Evolutionary conservation across 148 eudicot genomes (phyloP), one percentile per base, ranked within the genome.

Genomic region (Dianthus caryophyllus): DNA sequence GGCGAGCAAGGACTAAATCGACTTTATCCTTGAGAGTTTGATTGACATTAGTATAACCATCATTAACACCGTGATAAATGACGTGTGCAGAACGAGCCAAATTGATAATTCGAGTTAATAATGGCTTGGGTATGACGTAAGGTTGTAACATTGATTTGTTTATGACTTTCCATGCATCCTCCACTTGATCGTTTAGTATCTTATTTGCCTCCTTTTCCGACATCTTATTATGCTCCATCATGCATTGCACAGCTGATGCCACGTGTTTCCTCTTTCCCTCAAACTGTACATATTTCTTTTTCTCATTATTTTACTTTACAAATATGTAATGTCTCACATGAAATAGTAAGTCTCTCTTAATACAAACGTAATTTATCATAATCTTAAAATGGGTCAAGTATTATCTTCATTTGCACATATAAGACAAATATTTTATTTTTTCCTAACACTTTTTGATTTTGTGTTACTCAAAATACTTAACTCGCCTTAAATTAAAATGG

Each of bases 241-340:
- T 78, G 65, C 82, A 75, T 24, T 83, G 78, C 20, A 80, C 77
- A 0, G 78, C 77, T 1, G 84, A 83, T 0, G 87, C 78, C 0
- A 73, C 69, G 48, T 83, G 84, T 2, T 64, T 64, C 15, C 77
- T 41, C 2, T 39, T 24, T 48, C 60, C 65, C 65, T 69, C 66
- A 33, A 69, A 69, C 73, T 69, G 25, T 2, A 6, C 24, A n/a
- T n/a, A n/a, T n/a, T n/a, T n/a, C n/a, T n/a, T n/a, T n/a, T n/a
- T n/a, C n/a, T n/a, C n/a, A n/a, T n/a, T n/a, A n/a, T n/a, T n/a
- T n/a, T n/a, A n/a, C n/a, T n/a, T n/a, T n/a, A n/a, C n/a, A n/a
- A n/a, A n/a, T n/a, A n/a, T n/a, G n/a, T n/a, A n/a, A n/a, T n/a
- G n/a, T n/a, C n/a, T n/a, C n/a, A n/a, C n/a, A n/a, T n/a, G n/a